Conservation (phyloP, 2,329 filamentous ascomycete species). For the Colletotrichum euphorbiae region DNA sequence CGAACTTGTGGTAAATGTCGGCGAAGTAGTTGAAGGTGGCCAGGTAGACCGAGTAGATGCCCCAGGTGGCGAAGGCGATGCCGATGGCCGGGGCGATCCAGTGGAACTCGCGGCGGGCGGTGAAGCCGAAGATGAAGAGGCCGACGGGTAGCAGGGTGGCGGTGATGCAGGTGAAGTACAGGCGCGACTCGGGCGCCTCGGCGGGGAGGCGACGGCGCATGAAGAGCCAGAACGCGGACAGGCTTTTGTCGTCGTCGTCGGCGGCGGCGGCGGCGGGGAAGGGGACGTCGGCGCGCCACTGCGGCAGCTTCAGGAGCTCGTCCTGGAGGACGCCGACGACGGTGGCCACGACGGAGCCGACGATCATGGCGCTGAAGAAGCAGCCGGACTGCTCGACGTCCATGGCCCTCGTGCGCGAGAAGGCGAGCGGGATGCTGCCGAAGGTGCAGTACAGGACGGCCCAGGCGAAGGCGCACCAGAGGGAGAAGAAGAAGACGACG, state of each 20-base stretch:
- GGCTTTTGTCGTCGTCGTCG: slow-evolving; percentile 4
- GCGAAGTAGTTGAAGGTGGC: slow-evolving; percentile 94
- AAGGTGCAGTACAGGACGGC: slow-evolving; percentile 89
- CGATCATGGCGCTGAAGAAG: slow-evolving; percentile 71
- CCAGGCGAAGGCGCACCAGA: slow-evolving; percentile 94
- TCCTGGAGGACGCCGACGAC: slow-evolving; percentile 79
- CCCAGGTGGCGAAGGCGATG: slow-evolving; percentile 81
- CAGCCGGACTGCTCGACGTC: slow-evolving; percentile 73
- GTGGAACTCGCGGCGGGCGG: slow-evolving; percentile 68
- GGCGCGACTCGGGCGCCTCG: slow-evolving; percentile 77
- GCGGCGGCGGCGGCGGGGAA: slow-evolving; percentile 44
- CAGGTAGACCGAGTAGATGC: slow-evolving; percentile 88
- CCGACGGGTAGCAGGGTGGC: slow-evolving; percentile 81
- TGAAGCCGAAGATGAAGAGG: slow-evolving; percentile 84
- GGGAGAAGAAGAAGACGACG: slow-evolving; percentile 85
- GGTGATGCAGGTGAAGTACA: slow-evolving; percentile 87
- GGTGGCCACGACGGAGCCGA: slow-evolving; percentile 75
- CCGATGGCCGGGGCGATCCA: slow-evolving; percentile 80
- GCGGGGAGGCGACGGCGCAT: slow-evolving; percentile 59
- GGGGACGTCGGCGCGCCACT: slow-evolving; percentile 52
- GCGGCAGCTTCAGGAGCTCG: slow-evolving; percentile 64
- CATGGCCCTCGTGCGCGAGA: slow-evolving; percentile 75
- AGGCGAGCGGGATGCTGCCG: slow-evolving; percentile 82
- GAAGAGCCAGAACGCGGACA: slow-evolving; percentile 56
- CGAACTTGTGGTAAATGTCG: slow-evolving; percentile 87